Conservation (phyloP, 495 filamentous ascomycete species). For the Tuber brumale region DNA sequence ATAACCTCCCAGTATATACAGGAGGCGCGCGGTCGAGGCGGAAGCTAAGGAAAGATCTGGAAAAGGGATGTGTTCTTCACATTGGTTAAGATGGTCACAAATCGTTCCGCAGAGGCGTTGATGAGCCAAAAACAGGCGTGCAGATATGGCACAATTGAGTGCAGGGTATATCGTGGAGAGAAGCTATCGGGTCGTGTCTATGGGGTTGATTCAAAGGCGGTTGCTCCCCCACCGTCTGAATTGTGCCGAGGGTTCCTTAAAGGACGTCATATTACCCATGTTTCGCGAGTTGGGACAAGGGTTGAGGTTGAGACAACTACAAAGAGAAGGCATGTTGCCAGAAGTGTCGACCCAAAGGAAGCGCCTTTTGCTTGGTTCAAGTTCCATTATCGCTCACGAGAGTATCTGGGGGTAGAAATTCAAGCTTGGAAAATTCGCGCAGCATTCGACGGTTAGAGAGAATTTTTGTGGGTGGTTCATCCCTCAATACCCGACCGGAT, state of each 20-base stretch:
- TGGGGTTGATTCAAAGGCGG: conserved; percentile 16
- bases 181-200: conserved; percentile 17
- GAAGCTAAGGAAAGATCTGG: conserved; percentile 7
- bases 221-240: conserved; percentile 9
- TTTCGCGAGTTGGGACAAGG: conserved; percentile 24
- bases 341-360: conserved; percentile 29
- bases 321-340: conserved; percentile 25
- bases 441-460: background rate
- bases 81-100: conserved; percentile 14
- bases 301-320: conserved; percentile 22
- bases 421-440: conserved; percentile 2
- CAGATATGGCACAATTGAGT: conserved; percentile 34
- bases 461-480: background rate
- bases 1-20: conserved; percentile 33
- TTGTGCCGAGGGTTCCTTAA: conserved; percentile 7
- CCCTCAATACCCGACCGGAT: background rate
- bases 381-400: conserved; percentile 32
- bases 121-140: background rate
- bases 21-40: background rate
- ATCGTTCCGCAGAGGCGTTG: background rate
- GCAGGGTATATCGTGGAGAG: conserved; percentile 33
- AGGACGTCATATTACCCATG: conserved; percentile 17
- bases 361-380: conserved; percentile 32
- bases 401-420: conserved; percentile 10
- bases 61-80: conserved; percentile 36